Evolutionary conservation across 495 filamentous ascomycete genomes (phyloP).

Genomic region (Cercophora sp.): DNA sequence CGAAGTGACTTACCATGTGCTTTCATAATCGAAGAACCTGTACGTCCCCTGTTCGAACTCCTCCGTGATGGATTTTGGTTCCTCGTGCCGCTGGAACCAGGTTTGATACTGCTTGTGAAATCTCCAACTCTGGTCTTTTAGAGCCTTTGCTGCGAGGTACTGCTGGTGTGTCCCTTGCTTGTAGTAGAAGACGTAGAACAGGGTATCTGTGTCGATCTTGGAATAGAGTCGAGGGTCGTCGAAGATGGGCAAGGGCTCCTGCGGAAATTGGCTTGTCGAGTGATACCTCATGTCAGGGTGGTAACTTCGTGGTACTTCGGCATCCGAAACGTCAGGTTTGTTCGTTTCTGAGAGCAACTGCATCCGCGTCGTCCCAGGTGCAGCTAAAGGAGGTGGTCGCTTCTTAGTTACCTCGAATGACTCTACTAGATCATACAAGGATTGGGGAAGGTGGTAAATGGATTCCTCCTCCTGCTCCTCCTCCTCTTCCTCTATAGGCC

Average conservation of each 20-base stretch:
- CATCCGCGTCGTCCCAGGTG: conserved; percentile 65
- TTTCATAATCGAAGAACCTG: conserved; percentile 99
- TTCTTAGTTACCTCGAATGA: conserved; percentile 83
- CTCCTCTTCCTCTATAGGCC: conserved; percentile 36
- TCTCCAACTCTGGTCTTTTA: conserved; percentile 96
- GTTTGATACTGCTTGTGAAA: conserved; percentile 99
- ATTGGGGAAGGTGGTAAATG: conserved; percentile 89
- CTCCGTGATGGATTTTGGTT: conserved; percentile 96
- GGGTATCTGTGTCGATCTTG: conserved; percentile 86
- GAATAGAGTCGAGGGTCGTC: conserved; percentile 85
- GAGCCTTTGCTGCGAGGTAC: conserved; percentile 89
- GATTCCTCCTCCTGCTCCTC: conserved; percentile 68
- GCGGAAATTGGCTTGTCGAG: conserved; percentile 82
- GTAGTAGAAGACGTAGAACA: conserved; percentile 99
- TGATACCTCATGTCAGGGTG: conserved; percentile 74
- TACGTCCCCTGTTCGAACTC: conserved; percentile 98
- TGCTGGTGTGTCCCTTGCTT: conserved; percentile 94
- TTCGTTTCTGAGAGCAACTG: conserved; percentile 65
- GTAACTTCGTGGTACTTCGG: conserved; percentile 78
- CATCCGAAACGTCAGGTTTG: conserved; percentile 71
- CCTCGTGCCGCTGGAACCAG: conserved; percentile 98
- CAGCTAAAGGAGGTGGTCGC: conserved; percentile 51
- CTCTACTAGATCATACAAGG: conserved; percentile 82
- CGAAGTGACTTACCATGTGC: conserved; percentile 80
- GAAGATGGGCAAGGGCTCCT: conserved; percentile 83